phyloP scores from a whole-genome alignment of 305 asterid genomes.

The Fraxinus baroniana region DNA sequence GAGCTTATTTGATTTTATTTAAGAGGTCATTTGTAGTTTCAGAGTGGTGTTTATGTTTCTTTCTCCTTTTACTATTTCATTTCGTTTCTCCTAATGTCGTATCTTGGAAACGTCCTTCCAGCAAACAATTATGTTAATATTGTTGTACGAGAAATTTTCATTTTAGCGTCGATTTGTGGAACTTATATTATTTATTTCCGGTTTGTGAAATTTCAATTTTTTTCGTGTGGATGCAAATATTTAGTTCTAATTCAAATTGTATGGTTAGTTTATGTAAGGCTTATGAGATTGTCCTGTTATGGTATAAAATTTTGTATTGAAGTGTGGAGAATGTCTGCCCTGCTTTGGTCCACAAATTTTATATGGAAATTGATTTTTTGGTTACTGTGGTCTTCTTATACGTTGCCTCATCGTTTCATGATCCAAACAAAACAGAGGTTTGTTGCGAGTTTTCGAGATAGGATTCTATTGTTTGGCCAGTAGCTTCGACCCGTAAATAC shows the following conservation, averaged over 20 bases:
- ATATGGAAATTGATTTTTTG: background rate
- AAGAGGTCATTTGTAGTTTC: slow-evolving; percentile 1
- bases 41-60: background rate
- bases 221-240: background rate
- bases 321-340: background rate
- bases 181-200: background rate
- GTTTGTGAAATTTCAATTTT: background rate
- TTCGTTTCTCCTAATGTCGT: background rate
- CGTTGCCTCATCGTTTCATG: background rate
- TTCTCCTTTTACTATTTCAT: background rate
- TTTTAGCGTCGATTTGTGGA: background rate
- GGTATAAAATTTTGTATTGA: background rate
- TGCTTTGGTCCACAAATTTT: background rate
- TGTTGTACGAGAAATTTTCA: background rate
- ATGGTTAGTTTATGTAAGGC: background rate
- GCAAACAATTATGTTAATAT: background rate
- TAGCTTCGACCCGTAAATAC: background rate
- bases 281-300: background rate
- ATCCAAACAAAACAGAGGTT: background rate
- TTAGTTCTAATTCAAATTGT: background rate
- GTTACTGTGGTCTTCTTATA: background rate
- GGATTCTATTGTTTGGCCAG: background rate
- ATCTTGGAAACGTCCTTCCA: background rate
- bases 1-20: background rate
- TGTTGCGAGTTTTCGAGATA: background rate